Conservation (phyloP, 75 land plant species). For the Sequoiadendron giganteum region DNA sequence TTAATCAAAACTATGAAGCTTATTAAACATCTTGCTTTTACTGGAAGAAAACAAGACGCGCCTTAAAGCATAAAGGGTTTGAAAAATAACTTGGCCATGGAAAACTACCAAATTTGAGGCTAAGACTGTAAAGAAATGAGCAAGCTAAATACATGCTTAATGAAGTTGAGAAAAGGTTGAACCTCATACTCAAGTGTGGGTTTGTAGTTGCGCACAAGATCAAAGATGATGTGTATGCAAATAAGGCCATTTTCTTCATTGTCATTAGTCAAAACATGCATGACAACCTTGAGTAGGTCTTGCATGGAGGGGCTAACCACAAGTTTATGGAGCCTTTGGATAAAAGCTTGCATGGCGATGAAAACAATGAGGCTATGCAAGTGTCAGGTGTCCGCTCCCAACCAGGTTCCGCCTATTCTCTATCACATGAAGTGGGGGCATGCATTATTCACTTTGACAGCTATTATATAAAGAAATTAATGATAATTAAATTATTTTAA, state of each 20-base stretch:
- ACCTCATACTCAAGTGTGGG: conserved; percentile 90
- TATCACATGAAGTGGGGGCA: too few relatives aligned
- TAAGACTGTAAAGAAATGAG: background rate
- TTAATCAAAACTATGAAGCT: background rate
- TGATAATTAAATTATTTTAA: too few relatives aligned
- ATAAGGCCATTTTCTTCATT: conserved; percentile 98
- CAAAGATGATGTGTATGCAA: conserved; percentile 89
- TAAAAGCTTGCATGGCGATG: too few relatives aligned
- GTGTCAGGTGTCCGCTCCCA: too few relatives aligned
- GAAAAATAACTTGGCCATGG: background rate
- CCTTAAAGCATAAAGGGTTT: background rate
- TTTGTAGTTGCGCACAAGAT: conserved; percentile 86
- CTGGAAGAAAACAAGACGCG: background rate
- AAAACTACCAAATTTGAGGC: background rate
- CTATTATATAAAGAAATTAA: too few relatives aligned
- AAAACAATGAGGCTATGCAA: too few relatives aligned
- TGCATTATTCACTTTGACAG: too few relatives aligned
- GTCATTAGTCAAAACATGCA: conserved; percentile 85
- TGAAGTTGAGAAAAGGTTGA: conserved; percentile 95
- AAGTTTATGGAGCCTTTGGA: too few relatives aligned
- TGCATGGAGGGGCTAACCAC: conserved; percentile 94
- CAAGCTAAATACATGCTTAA: conserved; percentile 40
- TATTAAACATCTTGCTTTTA: background rate
- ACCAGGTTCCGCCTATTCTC: too few relatives aligned
- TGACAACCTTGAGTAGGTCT: conserved; percentile 85